A percentile compares a stretch with the other conserved stretches of the same genome.
Evolutionary conservation across 2,329 filamentous ascomycete species (phyloP).

Genomic region (Aspergillus sp.): DNA sequence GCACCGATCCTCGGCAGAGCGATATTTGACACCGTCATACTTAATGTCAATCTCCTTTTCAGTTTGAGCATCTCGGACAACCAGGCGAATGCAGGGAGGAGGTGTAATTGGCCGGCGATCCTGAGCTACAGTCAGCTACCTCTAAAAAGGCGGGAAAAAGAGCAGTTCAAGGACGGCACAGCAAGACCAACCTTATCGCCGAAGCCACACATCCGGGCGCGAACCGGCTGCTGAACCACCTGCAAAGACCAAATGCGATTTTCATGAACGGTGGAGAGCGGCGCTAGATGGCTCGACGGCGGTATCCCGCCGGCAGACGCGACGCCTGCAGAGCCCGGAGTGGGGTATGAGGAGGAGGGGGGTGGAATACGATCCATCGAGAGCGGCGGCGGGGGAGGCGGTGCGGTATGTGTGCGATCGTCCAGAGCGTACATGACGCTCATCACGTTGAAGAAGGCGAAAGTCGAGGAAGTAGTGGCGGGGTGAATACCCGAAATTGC

Average conservation of each 20-base stretch:
- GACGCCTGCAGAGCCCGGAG: conserved; percentile 35
- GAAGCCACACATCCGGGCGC: conserved; percentile 98
- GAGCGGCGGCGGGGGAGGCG: conserved; percentile 39
- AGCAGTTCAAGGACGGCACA: not conserved
- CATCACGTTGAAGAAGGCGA: not conserved
- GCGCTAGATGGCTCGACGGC: conserved; percentile 38
- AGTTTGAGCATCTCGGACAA: conserved; percentile 72
- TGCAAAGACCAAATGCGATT: conserved; percentile 61
- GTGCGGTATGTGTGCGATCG: conserved; percentile 38
- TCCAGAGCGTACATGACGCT: conserved; percentile 40
- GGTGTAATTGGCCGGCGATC: conserved; percentile 95
- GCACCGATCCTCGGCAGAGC: not conserved
- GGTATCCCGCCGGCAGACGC: conserved; percentile 32
- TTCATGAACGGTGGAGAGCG: conserved; percentile 44
- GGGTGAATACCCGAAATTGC: conserved; percentile 15
- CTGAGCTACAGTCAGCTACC: conserved; percentile 45
- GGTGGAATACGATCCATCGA: conserved; percentile 44
- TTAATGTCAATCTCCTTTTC: conserved; percentile 81
- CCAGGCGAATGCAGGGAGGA: conserved; percentile 83
- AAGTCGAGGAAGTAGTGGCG: conserved; percentile 14
- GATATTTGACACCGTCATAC: conserved; percentile 52
- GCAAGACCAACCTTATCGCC: conserved; percentile 79
- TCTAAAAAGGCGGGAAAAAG: not conserved
- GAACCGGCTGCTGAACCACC: conserved; percentile 86
- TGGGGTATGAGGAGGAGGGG: conserved; percentile 38